Base-by-base conservation (phyloP, 2,329 filamentous ascomycete genomes). In the Sporothrix dimorphospora region DNA sequence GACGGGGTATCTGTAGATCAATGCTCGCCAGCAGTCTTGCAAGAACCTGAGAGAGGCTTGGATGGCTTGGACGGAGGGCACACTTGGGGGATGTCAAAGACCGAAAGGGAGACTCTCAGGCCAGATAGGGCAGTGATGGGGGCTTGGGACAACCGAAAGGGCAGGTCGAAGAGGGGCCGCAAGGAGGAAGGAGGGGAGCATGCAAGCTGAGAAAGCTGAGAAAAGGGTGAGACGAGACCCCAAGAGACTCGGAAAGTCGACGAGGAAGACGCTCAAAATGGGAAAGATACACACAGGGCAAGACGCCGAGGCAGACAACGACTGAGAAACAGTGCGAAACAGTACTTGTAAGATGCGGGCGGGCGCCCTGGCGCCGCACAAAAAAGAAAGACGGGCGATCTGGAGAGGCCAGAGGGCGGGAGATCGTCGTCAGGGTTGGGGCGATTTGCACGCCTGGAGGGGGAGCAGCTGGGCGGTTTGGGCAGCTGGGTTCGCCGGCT, bases 371-470 rank as follows among this genome's bases (percentile, higher is more conserved):
- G 7, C 40, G 40, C 42, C 34, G 40, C 16, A 55, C 27, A n/a
- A 24, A 27, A 63, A 27, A 63, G 45, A 59, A 69, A 24, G 27
- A 21, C 12, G 21, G 59, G 21, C 27, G 69, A 63, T 49, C 55
- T 49, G 69, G 55, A 55, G 59, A 45, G 42, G 57, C 12, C 55
- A 4, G 66, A 49, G 38, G 59, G 38, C 71, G 71, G 67, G 71
- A 72, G 71, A 72, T 72, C 68, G 59, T 67, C 71, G 59, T 72
- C 51, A 67, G 71, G 67, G 68, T 70, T 70, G 61, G 63, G 69
- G 38, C 67, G 65, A 42, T 57, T 69, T 69, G 47, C 67, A 38
- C 34, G 67, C 49, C 65, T 38, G 12, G 27, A 51, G 67, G 53
- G 34, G 59, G 59, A 65, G 38, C 16, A 49, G 47, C 59, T 45